These are phyloP conservation scores for Fusarium paranaense DNA, from an alignment of 2,329 filamentous ascomycete species.

Conservation along the genomic window DNA sequence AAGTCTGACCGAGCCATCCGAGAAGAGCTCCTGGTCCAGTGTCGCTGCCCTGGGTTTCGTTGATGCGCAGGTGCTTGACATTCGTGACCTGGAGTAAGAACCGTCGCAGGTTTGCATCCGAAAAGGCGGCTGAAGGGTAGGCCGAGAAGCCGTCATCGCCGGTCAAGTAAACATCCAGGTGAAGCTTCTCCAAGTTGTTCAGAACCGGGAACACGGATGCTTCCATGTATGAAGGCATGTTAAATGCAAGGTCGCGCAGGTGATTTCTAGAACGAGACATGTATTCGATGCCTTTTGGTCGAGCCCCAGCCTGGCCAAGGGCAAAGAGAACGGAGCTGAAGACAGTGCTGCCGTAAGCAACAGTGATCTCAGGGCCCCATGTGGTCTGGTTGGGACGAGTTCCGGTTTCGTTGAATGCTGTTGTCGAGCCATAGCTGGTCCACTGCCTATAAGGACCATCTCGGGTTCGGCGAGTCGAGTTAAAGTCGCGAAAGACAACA, in stretches of 20 bases:
- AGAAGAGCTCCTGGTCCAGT: slow-evolving; percentile 48
- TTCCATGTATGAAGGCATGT: slow-evolving; percentile 55
- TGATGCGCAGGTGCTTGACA: slow-evolving; percentile 65
- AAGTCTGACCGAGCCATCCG: slow-evolving; percentile 50
- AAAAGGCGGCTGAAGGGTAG: neutral
- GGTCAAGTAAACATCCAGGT: slow-evolving; percentile 44
- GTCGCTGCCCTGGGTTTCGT: slow-evolving; percentile 42
- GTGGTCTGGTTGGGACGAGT: slow-evolving; percentile 22
- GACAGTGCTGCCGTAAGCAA: slow-evolving; percentile 46
- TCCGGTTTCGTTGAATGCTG: slow-evolving; percentile 52
- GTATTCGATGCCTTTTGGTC: slow-evolving; percentile 60
- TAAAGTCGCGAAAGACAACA: slow-evolving; percentile 70
- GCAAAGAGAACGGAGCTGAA: slow-evolving; percentile 58
- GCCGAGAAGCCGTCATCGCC: slow-evolving; percentile 15
- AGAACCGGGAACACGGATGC: slow-evolving; percentile 56
- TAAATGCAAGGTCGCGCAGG: slow-evolving; percentile 59
- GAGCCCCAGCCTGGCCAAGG: slow-evolving; percentile 53
- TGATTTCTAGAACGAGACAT: slow-evolving; percentile 51
- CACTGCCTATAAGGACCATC: slow-evolving; percentile 59
- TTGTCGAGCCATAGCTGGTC: slow-evolving; percentile 66
- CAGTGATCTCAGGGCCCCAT: slow-evolving; percentile 5
- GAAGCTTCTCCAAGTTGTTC: slow-evolving; percentile 57
- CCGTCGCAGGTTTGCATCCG: slow-evolving; percentile 33
- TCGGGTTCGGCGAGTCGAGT: slow-evolving; percentile 60
- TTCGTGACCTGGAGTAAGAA: slow-evolving; percentile 49